phyloP scores from a whole-genome alignment of 108 stramenopile genomes.

The Skeletonema tropicum region DNA sequence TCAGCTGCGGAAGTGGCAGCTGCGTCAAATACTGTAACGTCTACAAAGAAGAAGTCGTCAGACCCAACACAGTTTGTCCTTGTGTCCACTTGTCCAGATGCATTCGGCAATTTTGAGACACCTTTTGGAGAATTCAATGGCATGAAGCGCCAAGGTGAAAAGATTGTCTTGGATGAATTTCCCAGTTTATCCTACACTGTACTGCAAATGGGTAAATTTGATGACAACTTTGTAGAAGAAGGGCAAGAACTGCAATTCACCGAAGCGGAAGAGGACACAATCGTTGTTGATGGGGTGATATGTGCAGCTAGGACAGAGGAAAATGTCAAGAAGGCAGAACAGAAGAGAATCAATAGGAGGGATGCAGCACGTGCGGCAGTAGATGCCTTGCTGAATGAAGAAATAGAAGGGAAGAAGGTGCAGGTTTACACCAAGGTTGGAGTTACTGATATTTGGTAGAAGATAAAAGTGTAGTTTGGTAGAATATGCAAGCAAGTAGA shows the following conservation, averaged over 20 bases:
- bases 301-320: neutral
- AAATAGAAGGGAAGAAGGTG: conserved; percentile 60
- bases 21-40: neutral
- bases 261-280: conserved; percentile 28
- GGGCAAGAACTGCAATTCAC: conserved; percentile 53
- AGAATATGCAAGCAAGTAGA: neutral
- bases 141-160: conserved; percentile 75
- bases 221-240: conserved; percentile 82
- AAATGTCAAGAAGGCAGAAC: conserved; percentile 19
- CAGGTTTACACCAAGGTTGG: conserved; percentile 50
- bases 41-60: neutral
- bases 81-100: conserved; percentile 69
- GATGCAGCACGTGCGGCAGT: conserved; percentile 81
- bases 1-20: neutral
- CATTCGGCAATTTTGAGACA: conserved; percentile 77
- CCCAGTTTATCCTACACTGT: conserved; percentile 60
- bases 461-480: too few species aligned
- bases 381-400: conserved; percentile 69
- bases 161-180: conserved; percentile 58
- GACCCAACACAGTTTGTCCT: conserved; percentile 70
- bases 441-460: conserved; percentile 24
- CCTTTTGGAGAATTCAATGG: conserved; percentile 81
- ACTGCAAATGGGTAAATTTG: conserved; percentile 74
- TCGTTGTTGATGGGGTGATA: conserved; percentile 29
- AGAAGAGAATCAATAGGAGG: conserved; percentile 73